Base-by-base conservation (phyloP, 2,329 filamentous ascomycete genomes). In the Pyrenochaeta sp. region DNA sequence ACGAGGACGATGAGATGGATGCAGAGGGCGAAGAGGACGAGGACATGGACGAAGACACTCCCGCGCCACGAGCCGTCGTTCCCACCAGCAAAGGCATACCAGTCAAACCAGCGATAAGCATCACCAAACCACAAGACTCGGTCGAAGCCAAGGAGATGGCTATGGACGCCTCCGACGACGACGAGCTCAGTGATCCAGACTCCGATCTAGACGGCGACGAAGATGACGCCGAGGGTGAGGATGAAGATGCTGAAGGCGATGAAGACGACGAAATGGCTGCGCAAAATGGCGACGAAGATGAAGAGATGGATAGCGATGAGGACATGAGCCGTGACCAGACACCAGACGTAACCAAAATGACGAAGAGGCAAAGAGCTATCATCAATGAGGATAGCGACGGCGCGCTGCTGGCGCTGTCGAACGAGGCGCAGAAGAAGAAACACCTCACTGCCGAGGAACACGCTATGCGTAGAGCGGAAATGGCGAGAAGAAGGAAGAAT, bases 401-500 rank as follows among this genome's bases (percentile, higher is more conserved):
- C 45, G 81, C 61, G 59, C 78, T 80, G 66, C 82, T 82, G 76
- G 79, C 76, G 48, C 77, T 88, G 8, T 86, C 85, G 8, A 89
- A 88, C 78, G 87, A 90, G 74, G 87, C 87, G n/a, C 87, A 90
- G 77, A 86, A 88, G 72, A 90, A 90, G 78, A 90, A 91, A 69
- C 87, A 90, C 66, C 80, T 91, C 48, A 91, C 89, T 0, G 89
- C 88, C 0, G 90, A 91, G 72, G 90, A 92, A 70, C 87, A 90
- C 71, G 87, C 87, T 46, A 90, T 91, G 86, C 85, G 90, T 48
- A 82, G 90, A 54, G 87, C 88, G 7, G 90, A 92, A 73, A 91
- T 91, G 89, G 90, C 90, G 8, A 81, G 90, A 54, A 83, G 90
- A 52, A 81, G 90, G 59, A 91, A 91, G 79, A 91, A 91, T 63